Evolutionary conservation across 139 green algal species (phyloP).

Genomic region (Chlorokybus atmophyticus): DNA sequence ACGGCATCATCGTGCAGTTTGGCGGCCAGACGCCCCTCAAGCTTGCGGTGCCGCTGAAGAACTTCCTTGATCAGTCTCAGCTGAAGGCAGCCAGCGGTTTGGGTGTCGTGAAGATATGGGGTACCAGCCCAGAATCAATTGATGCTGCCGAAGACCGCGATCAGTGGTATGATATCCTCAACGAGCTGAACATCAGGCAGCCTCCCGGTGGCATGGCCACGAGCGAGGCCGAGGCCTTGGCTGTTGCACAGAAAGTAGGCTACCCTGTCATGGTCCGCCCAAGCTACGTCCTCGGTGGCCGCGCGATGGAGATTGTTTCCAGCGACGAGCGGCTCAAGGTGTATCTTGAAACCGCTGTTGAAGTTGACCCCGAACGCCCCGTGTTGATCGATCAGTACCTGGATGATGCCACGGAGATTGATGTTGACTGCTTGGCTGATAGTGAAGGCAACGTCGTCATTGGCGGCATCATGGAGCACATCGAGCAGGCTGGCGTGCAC

Average conservation of each 20-base stretch:
- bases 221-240: slow-evolving; percentile 61
- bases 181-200: slow-evolving; percentile 75
- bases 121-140: slow-evolving; percentile 84
- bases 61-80: slow-evolving; percentile 16
- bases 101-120: slow-evolving; percentile 85
- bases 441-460: slow-evolving; percentile 88
- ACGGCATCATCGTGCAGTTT: slow-evolving; percentile 97
- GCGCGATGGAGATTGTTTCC: slow-evolving; percentile 93
- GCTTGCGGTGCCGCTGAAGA: slow-evolving; percentile 67
- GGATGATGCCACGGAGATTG: slow-evolving; percentile 78
- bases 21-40: slow-evolving; percentile 96
- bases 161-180: slow-evolving; percentile 55
- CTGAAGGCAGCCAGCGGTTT: slow-evolving; percentile 43
- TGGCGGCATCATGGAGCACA: slow-evolving; percentile 99
- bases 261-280: slow-evolving; percentile 98
- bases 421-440: slow-evolving; percentile 88
- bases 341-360: slow-evolving; percentile 31
- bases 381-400: slow-evolving; percentile 97
- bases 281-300: slow-evolving; percentile 89
- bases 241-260: slow-evolving; percentile 59
- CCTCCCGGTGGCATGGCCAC: slow-evolving; percentile 40
- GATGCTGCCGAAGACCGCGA: slow-evolving; percentile 94
- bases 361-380: slow-evolving; percentile 77
- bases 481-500: slow-evolving; percentile 92
- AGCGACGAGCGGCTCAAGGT: slow-evolving; percentile 58